Percentiles rank a stretch among this genome's conserved stretches.
Evolutionary conservation across 345 rosid species (phyloP).

Genomic region (Jatropha curcas): DNA sequence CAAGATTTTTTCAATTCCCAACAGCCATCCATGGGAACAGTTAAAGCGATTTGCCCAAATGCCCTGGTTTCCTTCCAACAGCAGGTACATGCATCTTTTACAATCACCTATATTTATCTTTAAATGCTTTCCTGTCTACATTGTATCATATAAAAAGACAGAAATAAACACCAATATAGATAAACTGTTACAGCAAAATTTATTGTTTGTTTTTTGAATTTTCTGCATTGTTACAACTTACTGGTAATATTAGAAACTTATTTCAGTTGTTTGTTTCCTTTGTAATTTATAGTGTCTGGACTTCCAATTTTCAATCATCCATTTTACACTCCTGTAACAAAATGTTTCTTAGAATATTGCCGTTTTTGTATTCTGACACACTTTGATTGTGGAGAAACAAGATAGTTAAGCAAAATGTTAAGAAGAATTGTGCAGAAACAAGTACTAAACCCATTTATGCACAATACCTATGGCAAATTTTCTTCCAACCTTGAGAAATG

Average conservation of each 20-base stretch:
- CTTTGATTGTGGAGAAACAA: neutral
- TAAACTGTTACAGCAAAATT: neutral
- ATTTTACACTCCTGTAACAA: neutral
- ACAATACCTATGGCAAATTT: no score
- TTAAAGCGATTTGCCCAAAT: conserved; percentile 65
- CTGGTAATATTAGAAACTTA: neutral
- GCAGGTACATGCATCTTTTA: conserved; percentile 54
- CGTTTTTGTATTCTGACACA: neutral
- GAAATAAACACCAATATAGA: neutral
- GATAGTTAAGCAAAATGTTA: neutral
- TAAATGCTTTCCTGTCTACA: neutral
- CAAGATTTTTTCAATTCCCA: conserved; percentile 63
- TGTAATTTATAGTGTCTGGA: neutral
- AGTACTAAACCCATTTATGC: neutral
- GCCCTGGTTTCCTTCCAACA: conserved; percentile 78
- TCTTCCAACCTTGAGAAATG: neutral
- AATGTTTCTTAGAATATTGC: neutral
- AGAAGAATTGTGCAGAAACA: neutral
- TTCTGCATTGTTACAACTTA: neutral
- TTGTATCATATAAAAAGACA: neutral
- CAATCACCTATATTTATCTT: conserved; percentile 1
- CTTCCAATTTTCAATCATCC: neutral
- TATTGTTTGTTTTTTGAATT: neutral
- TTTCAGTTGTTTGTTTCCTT: neutral
- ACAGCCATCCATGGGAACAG: conserved; percentile 52